Base-by-base conservation (phyloP, 257 asterid species). In the Voacanga thouarsii region DNA sequence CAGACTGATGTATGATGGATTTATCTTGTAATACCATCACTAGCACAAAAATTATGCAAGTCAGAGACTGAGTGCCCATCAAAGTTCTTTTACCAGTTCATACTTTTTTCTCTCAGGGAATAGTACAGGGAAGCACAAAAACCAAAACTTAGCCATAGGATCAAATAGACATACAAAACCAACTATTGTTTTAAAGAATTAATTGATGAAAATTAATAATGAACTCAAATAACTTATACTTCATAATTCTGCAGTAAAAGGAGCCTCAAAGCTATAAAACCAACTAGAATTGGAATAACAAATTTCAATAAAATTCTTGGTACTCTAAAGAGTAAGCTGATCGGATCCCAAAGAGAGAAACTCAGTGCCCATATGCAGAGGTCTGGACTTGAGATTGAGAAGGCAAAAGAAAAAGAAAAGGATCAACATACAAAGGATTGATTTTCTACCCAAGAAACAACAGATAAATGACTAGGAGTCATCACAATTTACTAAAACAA, bases 251-350 rank as follows among this genome's bases (percentile, higher is more conserved):
- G 7, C 39, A 63, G 37, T 26, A 63, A 57, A 57, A 26, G 18
- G 41, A 44, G 19, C 7, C 6, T 4, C 10, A 63, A 63, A 63
- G 23, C 43, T 28, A 26, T 43, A 28, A 45, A 65, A 65, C n/a
- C 45, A 65, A 65, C 71, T 33, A 65, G 45, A 65, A 33, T 33
- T 21, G 3, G 26, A 1, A 67, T 39, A 37, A 43, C 50, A 50
- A 67, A 37, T 41, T 39, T 67, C 72, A 67, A 67, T 28, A 2
- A 67, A 67, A 47, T 59, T 30, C 72, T 67, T 67, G 71, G 50
- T 39, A 66, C 24, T 8, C 72, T 39, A 7, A 67, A 67, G 49
- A 5, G 14, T 19, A 19, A 68, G 28, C 7, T 1, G 26, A 11
- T 41, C 19, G 19, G 71, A 66, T 37, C 24, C 12, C 0, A 15